phyloP scores from a whole-genome alignment of 179 eudicot genomes.

The Patellifolia procumbens region DNA sequence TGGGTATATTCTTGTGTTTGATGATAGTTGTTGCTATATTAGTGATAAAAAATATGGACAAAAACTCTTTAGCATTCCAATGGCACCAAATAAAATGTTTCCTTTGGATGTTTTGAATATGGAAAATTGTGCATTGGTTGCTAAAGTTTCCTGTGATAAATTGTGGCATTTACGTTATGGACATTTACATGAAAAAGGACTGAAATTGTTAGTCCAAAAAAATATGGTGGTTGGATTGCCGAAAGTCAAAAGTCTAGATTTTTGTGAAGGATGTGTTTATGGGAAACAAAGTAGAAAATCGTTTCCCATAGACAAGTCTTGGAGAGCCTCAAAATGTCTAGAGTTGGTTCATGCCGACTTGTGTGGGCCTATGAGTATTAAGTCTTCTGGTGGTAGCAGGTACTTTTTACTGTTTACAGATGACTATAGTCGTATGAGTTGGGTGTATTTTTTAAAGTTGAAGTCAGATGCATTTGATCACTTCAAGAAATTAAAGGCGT shows the following conservation, averaged over 20 bases:
- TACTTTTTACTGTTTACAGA: not conserved
- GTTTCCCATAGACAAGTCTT: too few species aligned
- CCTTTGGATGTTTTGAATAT: not conserved
- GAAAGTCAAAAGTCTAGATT: not conserved
- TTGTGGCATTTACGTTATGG: constrained; percentile 21
- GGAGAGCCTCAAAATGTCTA: too few species aligned
- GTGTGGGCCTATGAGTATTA: not conserved
- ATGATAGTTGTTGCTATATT: constrained; percentile 19
- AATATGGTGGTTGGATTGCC: constrained; percentile 17
- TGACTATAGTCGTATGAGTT: not conserved
- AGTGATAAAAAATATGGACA: constrained; percentile 12
- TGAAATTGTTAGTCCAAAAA: not conserved
- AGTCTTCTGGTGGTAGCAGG: constrained; percentile 1
- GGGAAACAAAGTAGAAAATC: too few species aligned
- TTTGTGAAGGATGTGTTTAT: too few species aligned
- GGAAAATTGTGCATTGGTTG: not conserved
- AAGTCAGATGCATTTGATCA: not conserved
- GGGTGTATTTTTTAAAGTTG: not conserved
- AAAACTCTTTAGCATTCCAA: not conserved
- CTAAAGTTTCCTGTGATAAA: not conserved
- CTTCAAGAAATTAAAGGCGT: not conserved
- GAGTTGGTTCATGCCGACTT: too few species aligned
- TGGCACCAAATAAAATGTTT: constrained; percentile 16
- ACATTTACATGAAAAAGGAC: constrained; percentile 4
- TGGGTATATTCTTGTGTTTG: constrained; percentile 16